Evolutionary conservation across 2,329 filamentous ascomycete genomes (phyloP).

Genomic region (Berkeleyomyces basicola): DNA sequence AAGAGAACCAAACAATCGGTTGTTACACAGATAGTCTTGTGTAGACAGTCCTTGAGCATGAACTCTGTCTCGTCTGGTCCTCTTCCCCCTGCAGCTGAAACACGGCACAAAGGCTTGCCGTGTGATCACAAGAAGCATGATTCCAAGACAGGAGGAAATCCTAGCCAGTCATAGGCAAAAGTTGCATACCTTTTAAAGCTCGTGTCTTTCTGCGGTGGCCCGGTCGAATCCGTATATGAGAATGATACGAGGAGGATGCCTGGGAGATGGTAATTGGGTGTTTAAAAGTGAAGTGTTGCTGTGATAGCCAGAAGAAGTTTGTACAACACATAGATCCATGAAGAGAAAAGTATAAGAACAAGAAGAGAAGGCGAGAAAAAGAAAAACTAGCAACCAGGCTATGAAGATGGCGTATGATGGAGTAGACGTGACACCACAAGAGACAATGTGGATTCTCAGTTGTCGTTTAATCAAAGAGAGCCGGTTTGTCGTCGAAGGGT

Average conservation of each 20-base stretch:
- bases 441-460: neutral
- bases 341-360: neutral
- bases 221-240: neutral
- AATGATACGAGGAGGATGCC: neutral
- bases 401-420: neutral
- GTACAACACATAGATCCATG: neutral
- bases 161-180: neutral
- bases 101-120: neutral
- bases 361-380: neutral
- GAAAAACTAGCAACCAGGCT: conserved; percentile 8
- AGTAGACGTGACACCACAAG: neutral
- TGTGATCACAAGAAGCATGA: neutral
- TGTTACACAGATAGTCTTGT: neutral
- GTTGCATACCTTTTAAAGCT: neutral
- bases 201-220: neutral
- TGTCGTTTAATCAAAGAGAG: neutral
- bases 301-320: neutral
- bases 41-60: neutral
- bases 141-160: neutral
- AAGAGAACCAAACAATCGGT: neutral
- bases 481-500: neutral
- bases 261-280: neutral
- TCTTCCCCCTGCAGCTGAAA: conserved; percentile 6
- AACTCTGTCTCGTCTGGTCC: neutral
- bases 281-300: neutral